These are phyloP conservation scores for Hygrophila difformis DNA, from an alignment of 257 asterid genomes.

Conservation along the genomic window DNA sequence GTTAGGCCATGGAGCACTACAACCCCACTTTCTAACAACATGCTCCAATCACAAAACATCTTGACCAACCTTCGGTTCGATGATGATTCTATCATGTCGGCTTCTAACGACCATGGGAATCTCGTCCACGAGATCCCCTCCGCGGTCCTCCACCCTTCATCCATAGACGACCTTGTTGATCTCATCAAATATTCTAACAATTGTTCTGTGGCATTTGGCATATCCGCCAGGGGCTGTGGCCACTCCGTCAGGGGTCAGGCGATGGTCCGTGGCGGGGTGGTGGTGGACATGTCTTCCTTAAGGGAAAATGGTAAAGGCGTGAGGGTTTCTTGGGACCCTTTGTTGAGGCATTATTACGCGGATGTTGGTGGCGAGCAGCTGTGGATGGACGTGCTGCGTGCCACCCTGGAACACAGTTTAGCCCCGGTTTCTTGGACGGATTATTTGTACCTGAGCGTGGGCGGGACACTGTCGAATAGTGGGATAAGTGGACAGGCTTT, in stretches of 20 bases:
- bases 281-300: conserved; percentile 50
- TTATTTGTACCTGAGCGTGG: not conserved
- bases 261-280: conserved; percentile 52
- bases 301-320: conserved; percentile 13
- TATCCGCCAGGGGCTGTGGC: no score
- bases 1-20: no score
- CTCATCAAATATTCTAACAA: conserved; percentile 28
- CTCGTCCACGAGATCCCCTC: conserved; percentile 28
- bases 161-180: conserved; percentile 27
- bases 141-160: conserved; percentile 39
- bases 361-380: conserved; percentile 25
- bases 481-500: not conserved
- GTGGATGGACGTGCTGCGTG: not conserved
- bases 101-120: conserved; percentile 49
- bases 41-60: no score
- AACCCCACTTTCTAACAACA: conserved; percentile 16
- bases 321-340: conserved; percentile 36
- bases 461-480: not conserved
- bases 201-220: no score
- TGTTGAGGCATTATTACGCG: conserved; percentile 35
- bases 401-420: not conserved
- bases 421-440: not conserved
- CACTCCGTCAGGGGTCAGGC: conserved; percentile 73
- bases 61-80: no score
- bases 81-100: conserved; percentile 18